These are phyloP conservation scores for Pleurotus pulmonarius DNA, from an alignment of 768 basidiomycete species.

Conservation along the genomic window DNA sequence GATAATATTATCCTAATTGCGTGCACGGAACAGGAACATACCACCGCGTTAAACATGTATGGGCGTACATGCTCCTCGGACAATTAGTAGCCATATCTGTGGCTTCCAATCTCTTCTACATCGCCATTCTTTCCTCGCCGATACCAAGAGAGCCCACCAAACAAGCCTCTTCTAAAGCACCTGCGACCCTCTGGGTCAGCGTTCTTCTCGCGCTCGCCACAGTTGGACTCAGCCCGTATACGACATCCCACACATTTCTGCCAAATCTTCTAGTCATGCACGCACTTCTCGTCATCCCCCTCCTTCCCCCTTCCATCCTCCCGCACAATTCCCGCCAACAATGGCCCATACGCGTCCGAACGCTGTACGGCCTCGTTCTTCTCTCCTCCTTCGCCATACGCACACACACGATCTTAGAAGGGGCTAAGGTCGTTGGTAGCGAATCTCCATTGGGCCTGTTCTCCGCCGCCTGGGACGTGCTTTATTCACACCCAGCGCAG, in stretches of 20 bases:
- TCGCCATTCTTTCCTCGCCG: constrained; percentile 40
- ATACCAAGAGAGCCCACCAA: constrained; percentile 10
- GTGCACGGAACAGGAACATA: constrained; percentile 24
- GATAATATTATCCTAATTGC: neutral
- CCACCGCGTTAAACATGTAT: constrained; percentile 41
- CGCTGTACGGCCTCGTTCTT: constrained; percentile 35
- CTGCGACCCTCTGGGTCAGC: constrained; percentile 32
- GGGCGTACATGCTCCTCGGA: constrained; percentile 72
- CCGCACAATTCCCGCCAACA: constrained; percentile 1
- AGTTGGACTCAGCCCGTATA: constrained; percentile 40
- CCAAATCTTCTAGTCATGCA: constrained; percentile 63
- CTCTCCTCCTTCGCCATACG: constrained; percentile 30
- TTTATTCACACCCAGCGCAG: constrained; percentile 57
- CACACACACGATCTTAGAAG: constrained; percentile 23
- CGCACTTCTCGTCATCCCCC: constrained; percentile 47
- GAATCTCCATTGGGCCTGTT: constrained; percentile 18
- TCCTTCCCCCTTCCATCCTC: constrained; percentile 26
- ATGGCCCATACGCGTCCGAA: constrained; percentile 20
- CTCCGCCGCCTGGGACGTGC: constrained; percentile 26
- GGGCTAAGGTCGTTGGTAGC: constrained; percentile 18
- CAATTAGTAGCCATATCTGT: constrained; percentile 71
- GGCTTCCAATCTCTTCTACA: constrained; percentile 59
- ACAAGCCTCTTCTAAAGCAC: neutral
- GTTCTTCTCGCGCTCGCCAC: constrained; percentile 43
- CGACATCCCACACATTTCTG: constrained; percentile 43